These are phyloP conservation scores for Debaryomyces coudertii DNA, from an alignment of 1,139 yeast genomes.

Conservation along the genomic window DNA sequence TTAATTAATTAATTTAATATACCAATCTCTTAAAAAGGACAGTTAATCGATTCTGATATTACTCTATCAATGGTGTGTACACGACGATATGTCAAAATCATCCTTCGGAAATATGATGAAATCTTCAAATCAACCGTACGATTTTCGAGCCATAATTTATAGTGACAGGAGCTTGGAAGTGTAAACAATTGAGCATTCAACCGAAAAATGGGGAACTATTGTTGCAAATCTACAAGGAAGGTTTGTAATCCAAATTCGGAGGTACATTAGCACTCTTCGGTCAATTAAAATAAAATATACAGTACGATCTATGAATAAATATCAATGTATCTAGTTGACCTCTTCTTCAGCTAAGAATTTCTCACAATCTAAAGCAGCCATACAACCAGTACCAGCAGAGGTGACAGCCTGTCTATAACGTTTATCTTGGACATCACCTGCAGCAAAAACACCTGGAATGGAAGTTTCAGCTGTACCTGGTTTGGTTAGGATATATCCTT, in stretches of 20 bases:
- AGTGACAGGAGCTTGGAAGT: too few species aligned
- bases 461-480: slow-evolving; percentile 91
- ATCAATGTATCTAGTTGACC: slow-evolving; percentile 13
- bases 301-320: slow-evolving; percentile 4
- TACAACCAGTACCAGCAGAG: slow-evolving; percentile 98
- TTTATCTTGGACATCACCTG: slow-evolving; percentile 98
- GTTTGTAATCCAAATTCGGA: not conserved
- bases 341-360: slow-evolving; percentile 76
- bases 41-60: slow-evolving; percentile 1
- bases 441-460: slow-evolving; percentile 93
- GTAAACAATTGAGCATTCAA: too few species aligned
- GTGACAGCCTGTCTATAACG: slow-evolving; percentile 98
- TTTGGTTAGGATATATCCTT: slow-evolving; percentile 82
- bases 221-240: not conserved
- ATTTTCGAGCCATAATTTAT: too few species aligned
- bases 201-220: too few species aligned
- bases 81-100: not conserved
- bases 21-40: not conserved
- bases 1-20: not conserved
- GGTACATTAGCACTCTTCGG: not conserved
- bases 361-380: slow-evolving; percentile 98
- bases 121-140: too few species aligned
- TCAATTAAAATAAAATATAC: not conserved
- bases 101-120: not conserved
- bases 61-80: not conserved